Evolutionary conservation across 1,139 yeast genomes (phyloP), one percentile per base, ranked within the genome.

Genomic region (Geotrichum europaeum): DNA sequence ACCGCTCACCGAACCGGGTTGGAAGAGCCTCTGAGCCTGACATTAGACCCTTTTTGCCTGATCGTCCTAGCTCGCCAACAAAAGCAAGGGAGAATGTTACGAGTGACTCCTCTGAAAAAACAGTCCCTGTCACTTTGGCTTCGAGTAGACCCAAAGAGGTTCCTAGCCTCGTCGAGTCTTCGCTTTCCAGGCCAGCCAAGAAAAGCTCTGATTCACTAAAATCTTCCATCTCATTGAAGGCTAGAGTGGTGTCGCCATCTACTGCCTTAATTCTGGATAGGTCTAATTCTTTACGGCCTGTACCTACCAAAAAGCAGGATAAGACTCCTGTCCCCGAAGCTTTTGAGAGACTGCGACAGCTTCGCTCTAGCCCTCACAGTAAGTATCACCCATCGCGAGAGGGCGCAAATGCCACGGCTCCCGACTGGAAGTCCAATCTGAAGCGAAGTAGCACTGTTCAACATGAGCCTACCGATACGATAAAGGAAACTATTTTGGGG

Each of bases 401-500:
- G 55, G 65, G 52, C n/a, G 61, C 65, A 30, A 66, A 66, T 34
- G 62, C 64, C 1, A 40, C 22, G 3, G 58, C 69, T 24, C 65
- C 64, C 3, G 64, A 64, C 18, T 65, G 65, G 22, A 65, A 65
- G 40, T 63, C 66, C 34, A 63, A 63, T 22, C 60, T 69, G 40
- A 61, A 62, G 53, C 60, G 69, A 57, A 65, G 68, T 13, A 65
- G 63, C 53, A 65, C 73, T 12, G 65, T 63, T 50, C 68, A 66
- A 49, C 64, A 63, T 60, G 54, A 66, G 64, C 66, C 70, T 60
- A 61, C 68, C 28, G 67, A 73, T 62, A 60, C 61, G 47, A 65
- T 60, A 55, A 63, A 63, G 62, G 64, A 62, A 53, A 53, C 67
- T 51, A 53, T 67, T 32, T 54, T 66, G 36, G 64, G 67, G 2